Evolutionary conservation across 495 filamentous ascomycete genomes (phyloP).

Genomic region (Delitschia confertaspora): DNA sequence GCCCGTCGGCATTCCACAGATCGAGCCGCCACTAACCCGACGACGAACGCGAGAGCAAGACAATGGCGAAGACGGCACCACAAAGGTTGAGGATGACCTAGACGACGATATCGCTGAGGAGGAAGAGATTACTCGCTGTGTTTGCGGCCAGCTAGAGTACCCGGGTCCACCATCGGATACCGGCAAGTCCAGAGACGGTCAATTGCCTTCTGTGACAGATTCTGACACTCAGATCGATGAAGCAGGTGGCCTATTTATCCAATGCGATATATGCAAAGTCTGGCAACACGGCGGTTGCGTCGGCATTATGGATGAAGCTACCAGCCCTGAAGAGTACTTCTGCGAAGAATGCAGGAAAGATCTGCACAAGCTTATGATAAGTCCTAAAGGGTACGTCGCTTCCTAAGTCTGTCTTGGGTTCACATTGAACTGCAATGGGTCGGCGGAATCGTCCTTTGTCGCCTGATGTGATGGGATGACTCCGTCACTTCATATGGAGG

Average conservation of each 20-base stretch:
- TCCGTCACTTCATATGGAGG: no score
- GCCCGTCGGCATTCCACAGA: conserved; percentile 44
- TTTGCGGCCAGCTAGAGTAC: conserved; percentile 91
- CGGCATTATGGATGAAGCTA: conserved; percentile 86
- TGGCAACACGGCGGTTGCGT: conserved; percentile 99
- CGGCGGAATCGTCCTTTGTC: no score
- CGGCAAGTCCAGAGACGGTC: conserved; percentile 27
- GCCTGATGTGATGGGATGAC: no score
- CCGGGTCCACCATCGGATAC: conserved; percentile 72
- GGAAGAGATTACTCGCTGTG: conserved; percentile 87
- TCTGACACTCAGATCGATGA: conserved; percentile 70
- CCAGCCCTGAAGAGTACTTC: conserved; percentile 93
- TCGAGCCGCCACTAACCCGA: conserved; percentile 60
- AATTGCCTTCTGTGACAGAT: conserved; percentile 21
- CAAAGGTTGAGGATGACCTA: conserved; percentile 44
- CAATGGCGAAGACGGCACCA: conserved; percentile 49
- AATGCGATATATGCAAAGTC: conserved; percentile 95
- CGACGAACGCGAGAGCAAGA: conserved; percentile 61
- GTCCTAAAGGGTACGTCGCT: conserved; percentile 74
- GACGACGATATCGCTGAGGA: conserved; percentile 60
- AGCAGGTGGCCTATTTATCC: conserved; percentile 88
- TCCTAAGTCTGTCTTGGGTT: no score
- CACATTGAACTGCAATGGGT: no score
- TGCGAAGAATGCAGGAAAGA: conserved; percentile 92
- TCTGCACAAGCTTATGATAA: conserved; percentile 71